phyloP scores from a whole-genome alignment of 23 red algal genomes.

The Gracilaria domingensis region DNA sequence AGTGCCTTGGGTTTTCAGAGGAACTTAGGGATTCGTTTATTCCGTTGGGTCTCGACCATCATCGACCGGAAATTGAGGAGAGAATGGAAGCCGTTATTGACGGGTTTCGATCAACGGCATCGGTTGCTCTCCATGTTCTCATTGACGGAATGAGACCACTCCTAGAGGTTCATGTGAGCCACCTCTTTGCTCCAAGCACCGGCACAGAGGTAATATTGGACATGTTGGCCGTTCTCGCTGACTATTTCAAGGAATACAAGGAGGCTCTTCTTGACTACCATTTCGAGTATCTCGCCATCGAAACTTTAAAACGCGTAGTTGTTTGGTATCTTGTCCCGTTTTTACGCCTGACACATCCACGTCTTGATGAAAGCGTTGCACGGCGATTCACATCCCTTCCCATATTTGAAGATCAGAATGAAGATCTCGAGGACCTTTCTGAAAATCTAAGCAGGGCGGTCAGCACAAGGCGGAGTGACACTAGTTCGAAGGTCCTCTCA shows the following conservation, averaged over 20 bases:
- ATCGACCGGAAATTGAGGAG: slow-evolving; percentile 64
- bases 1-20: slow-evolving; percentile 72
- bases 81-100: slow-evolving; percentile 71
- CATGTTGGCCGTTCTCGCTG: slow-evolving; percentile 41
- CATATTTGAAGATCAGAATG: slow-evolving; percentile 54
- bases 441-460: background rate
- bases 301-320: slow-evolving; percentile 57
- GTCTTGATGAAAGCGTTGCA: slow-evolving; percentile 55
- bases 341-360: slow-evolving; percentile 35
- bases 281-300: slow-evolving; percentile 75
- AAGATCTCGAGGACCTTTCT: slow-evolving; percentile 6
- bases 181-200: slow-evolving; percentile 63
- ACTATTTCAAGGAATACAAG: slow-evolving; percentile 61
- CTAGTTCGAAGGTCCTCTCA: background rate
- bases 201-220: slow-evolving; percentile 80
- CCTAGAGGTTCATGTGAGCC: slow-evolving; percentile 34
- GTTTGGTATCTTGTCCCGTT: slow-evolving; percentile 69
- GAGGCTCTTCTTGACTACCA: slow-evolving; percentile 58
- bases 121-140: slow-evolving; percentile 40
- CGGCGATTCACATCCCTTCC: slow-evolving; percentile 62
- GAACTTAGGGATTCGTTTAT: slow-evolving; percentile 68
- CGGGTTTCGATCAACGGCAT: slow-evolving; percentile 52
- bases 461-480: slow-evolving; percentile 7
- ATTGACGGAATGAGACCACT: slow-evolving; percentile 31
- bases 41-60: slow-evolving; percentile 40